A percentile compares a stretch with the other conserved stretches of the same genome.
These are phyloP conservation scores for Coix lacrymajobi DNA, from an alignment of 176 grass and related monocot species.

Conservation along the genomic window DNA sequence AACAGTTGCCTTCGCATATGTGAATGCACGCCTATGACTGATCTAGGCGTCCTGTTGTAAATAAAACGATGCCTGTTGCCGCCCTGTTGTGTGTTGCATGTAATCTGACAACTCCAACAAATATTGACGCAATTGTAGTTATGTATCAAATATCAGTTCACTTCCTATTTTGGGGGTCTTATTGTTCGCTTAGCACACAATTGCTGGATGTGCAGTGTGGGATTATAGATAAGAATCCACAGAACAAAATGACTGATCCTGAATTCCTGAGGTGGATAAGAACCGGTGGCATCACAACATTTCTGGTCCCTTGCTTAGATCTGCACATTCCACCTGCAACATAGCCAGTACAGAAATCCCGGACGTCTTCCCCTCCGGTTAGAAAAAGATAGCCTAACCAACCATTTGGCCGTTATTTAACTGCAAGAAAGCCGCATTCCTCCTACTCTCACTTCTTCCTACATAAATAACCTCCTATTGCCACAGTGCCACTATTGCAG, in stretches of 20 bases:
- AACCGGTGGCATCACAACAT: background rate
- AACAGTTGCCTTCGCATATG: background rate
- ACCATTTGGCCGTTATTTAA: constrained; percentile 18
- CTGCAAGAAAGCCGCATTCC: constrained; percentile 16
- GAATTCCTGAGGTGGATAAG: background rate
- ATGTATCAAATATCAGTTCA: background rate
- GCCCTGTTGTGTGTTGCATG: background rate
- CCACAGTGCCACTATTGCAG: background rate
- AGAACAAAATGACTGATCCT: background rate
- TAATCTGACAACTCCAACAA: constrained; percentile 7
- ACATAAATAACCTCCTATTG: background rate
- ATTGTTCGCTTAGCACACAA: background rate
- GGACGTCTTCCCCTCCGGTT: background rate
- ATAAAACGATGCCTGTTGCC: background rate
- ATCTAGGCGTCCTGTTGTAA: constrained; percentile 14
- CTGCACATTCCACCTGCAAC: background rate
- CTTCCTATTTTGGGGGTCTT: background rate
- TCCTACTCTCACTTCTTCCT: constrained; percentile 4
- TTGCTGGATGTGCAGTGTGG: background rate
- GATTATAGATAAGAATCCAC: background rate
- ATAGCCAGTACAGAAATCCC: background rate
- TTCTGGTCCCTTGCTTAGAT: background rate
- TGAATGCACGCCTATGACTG: constrained; percentile 4
- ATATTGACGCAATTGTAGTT: constrained; percentile 4
- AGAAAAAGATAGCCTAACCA: constrained; percentile 4